Conservation (phyloP, 768 basidiomycete genomes). For the Hebeloma cylindrosporum region DNA sequence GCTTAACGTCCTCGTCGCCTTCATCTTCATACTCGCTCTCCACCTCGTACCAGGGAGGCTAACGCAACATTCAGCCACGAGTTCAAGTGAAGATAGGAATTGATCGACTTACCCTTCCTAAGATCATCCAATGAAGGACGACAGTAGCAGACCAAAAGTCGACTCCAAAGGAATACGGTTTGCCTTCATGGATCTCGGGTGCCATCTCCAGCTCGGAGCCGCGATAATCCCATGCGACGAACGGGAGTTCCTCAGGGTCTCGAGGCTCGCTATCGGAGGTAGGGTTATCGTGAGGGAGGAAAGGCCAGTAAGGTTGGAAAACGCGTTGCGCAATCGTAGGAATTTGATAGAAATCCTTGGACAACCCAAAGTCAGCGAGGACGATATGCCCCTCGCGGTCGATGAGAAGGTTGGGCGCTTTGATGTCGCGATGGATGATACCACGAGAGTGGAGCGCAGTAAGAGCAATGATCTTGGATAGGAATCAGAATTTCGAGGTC, state of each 20-base stretch:
- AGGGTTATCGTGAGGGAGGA: conserved; percentile 21
- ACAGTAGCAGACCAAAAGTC: conserved; percentile 85
- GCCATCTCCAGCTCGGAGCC: conserved; percentile 35
- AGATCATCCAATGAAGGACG: conserved; percentile 70
- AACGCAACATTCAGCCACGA: neutral
- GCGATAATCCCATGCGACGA: conserved; percentile 26
- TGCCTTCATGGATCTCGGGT: conserved; percentile 28
- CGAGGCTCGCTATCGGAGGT: conserved; percentile 20
- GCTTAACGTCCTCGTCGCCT: conserved; percentile 16
- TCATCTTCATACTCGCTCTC: conserved; percentile 17
- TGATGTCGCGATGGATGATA: conserved; percentile 36
- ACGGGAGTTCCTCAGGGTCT: conserved; percentile 24
- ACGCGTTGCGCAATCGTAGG: conserved; percentile 29
- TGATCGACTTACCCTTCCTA: conserved; percentile 45
- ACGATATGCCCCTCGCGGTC: conserved; percentile 31
- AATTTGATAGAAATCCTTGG: conserved; percentile 25
- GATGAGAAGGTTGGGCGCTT: conserved; percentile 34
- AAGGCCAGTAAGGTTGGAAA: conserved; percentile 36
- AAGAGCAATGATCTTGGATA: conserved; percentile 30
- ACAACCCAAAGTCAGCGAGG: conserved; percentile 33
- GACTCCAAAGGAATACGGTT: conserved; percentile 30
- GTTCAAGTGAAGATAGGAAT: neutral
- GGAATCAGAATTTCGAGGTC: neutral
- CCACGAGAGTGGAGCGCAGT: conserved; percentile 31
- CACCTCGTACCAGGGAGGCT: conserved; percentile 28